Base-by-base conservation (phyloP, 179 eudicot species). In the Vitellaria paradoxa region DNA sequence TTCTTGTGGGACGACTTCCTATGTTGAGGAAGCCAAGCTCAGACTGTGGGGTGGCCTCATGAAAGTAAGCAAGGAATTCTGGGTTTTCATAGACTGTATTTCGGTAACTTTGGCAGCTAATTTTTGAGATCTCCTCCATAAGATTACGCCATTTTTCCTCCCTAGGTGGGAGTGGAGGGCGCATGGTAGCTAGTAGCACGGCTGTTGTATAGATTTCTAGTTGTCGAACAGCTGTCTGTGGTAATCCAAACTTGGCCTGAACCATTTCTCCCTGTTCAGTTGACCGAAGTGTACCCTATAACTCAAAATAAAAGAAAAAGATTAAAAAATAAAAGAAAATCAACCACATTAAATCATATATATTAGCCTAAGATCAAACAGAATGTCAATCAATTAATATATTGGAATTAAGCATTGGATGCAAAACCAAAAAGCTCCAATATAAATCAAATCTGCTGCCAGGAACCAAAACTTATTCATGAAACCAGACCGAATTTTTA, bases 241-340 rank as follows among this genome's bases (percentile, higher is more conserved):
- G 98, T 1, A 90, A 87, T 37, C 98, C 97, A 61, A 94, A 94
- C 82, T 94, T 94, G 23, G 98, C 97, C 79, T 94, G 96, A 72
- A 94, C 97, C 98, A 94, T 94, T 84, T 94, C 98, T 77, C 98
- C 98, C 82, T 92, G 98, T 80, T 92, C 97, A 15, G 98, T 94
- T 64, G 96, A 89, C 67, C 97, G 86, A 9, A 94, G 91, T 17
- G 92, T 92, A 55, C 96, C 98, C 98, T 94, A 83, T 45, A 42
- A 70, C 65, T 73, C 77, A 74, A 71, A 60, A 30, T 47, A 53
- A 65, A 21, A 9, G 24, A 63, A 17, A 24, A 61, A 60, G 20
- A 63, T 3, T 24, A 46, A 10, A 17, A 75, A 64, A 50, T 9
- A 3, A 64, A 24, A 75, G 46, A 8, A 30, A 30, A 30, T 30